Evolutionary conservation across 805 yeast species (phyloP).

Genomic region (Schwanniomyces vanrijiae): DNA sequence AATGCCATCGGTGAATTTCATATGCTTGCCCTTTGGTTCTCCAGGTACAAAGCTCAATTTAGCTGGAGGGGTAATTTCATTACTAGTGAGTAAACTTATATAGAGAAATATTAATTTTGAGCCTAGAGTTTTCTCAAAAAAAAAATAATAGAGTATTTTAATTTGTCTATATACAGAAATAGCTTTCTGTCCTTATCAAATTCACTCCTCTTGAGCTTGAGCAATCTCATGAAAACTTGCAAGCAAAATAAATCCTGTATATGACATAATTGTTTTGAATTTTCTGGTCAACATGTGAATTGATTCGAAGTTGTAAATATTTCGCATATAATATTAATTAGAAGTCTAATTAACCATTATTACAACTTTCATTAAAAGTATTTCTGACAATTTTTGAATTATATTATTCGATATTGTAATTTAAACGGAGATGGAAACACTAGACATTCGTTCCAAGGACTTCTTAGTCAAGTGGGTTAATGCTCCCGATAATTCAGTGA

Average conservation of each 20-base stretch:
- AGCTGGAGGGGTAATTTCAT: background rate
- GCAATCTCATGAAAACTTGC: background rate
- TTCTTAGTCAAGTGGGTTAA: conserved; percentile 90
- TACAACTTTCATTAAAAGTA: background rate
- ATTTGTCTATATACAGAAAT: background rate
- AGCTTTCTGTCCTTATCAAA: background rate
- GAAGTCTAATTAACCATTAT: background rate
- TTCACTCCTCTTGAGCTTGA: background rate
- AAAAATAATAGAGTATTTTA: background rate
- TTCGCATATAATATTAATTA: background rate
- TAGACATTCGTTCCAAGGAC: conserved; percentile 87
- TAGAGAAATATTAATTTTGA: no score
- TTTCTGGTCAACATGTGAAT: background rate
- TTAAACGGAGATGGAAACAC: conserved; percentile 64
- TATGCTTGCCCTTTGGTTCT: background rate
- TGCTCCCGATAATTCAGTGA: conserved; percentile 62
- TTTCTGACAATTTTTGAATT: background rate
- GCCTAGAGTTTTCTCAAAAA: background rate
- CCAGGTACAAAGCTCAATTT: background rate
- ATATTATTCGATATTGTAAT: background rate
- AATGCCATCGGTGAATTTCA: no score
- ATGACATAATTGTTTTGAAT: background rate
- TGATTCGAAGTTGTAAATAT: background rate
- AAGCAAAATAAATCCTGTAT: background rate
- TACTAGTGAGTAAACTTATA: background rate